Evolutionary conservation across 177 flowering plant genomes (phyloP), one percentile per base, ranked within the genome.

Genomic region (Telopea speciosissima): DNA sequence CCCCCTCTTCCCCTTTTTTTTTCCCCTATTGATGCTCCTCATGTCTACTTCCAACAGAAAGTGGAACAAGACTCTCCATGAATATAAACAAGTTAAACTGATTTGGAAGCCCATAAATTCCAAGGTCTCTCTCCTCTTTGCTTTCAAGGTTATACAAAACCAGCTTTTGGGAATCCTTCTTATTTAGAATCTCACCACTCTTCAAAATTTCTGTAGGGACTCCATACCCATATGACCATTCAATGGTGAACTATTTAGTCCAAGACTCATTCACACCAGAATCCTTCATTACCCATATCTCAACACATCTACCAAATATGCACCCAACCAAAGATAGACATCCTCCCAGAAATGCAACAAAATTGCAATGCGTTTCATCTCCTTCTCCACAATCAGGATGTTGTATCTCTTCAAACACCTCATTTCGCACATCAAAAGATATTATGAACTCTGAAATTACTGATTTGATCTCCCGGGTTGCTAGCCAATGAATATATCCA

Each of bases 231-330:
- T 28, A 28, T 28, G n/a, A n/a, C 26, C 24, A 23, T 23, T 62
- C 28, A 22, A 68, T 33, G 16, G 71, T 61, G 25, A 40, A 16
- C 62, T 45, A 12, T 25, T 74, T 74, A 44, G 22, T 65, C 77
- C 77, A 74, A 2, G 77, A 74, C 9, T 65, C 68, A 2, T 26
- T 44, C 26, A 40, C 49, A 4, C 69, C 73, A 66, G 58, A 74
- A 24, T 74, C 73, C 56, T 74, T 70, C 77, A 74, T 74, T 17
- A 69, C 54, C 77, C 77, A 74, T 69, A 52, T n/a, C 58, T 74
- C 77, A 52, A 36, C 69, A 61, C 6, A n/a, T 0, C 62, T 33
- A 24, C 40, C 52, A 54, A 25, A 14, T 13, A 23, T 58, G 8
- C 59, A 69, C 44, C 58, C 42, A 23, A 23, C n/a, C 31, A 65